Percentiles rank a stretch among this genome's conserved stretches.
These are phyloP conservation scores for Yarrowia sp. DNA, from an alignment of 805 yeast species.

Conservation along the genomic window DNA sequence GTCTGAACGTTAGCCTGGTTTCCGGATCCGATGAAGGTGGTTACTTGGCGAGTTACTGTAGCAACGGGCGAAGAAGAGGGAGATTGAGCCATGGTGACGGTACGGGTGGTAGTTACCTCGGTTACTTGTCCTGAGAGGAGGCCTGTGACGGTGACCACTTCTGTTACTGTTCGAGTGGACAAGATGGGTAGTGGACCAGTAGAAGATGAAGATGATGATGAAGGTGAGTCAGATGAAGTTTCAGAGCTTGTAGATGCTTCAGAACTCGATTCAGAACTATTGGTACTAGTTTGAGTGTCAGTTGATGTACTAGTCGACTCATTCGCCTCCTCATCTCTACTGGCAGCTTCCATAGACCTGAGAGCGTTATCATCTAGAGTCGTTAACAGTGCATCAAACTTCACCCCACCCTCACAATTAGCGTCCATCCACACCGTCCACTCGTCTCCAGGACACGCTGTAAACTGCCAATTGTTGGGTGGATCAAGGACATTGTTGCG, in stretches of 20 bases:
- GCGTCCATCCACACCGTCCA: conserved; percentile 5
- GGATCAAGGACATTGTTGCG: background rate
- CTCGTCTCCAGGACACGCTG: background rate
- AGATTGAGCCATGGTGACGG: background rate
- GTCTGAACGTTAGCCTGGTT: background rate
- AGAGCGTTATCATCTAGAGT: background rate
- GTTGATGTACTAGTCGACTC: too few relatives aligned
- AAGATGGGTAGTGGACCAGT: background rate
- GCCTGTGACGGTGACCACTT: background rate
- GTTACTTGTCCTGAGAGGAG: background rate
- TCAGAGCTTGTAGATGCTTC: too few relatives aligned
- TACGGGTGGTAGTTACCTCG: background rate
- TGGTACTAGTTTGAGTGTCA: background rate
- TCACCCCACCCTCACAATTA: background rate
- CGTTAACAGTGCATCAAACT: background rate
- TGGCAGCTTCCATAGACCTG: background rate
- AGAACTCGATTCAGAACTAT: too few relatives aligned
- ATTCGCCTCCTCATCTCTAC: background rate
- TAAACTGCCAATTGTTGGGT: background rate
- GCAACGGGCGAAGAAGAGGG: background rate
- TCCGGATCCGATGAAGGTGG: background rate
- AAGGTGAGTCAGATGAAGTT: background rate
- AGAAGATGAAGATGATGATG: background rate
- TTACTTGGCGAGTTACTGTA: background rate
- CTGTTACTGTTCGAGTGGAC: background rate